Base-by-base conservation (phyloP, 2,329 filamentous ascomycete species). In the Penicillium sp. region DNA sequence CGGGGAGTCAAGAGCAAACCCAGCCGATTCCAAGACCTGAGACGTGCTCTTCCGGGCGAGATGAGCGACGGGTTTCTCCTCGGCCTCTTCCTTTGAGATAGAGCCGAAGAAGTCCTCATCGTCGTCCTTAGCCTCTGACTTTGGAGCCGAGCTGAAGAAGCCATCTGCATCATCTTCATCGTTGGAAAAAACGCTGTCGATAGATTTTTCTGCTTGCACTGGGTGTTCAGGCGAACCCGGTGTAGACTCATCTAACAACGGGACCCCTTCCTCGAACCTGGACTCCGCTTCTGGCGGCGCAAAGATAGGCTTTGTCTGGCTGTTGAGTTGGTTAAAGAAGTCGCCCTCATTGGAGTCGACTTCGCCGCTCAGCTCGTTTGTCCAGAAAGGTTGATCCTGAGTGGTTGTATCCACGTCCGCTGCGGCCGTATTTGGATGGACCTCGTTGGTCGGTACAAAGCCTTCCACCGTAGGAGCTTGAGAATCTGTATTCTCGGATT, bases 1-100 rank as follows among this genome's bases (percentile, higher is more conserved):
- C 3, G 66, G 64, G 10, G 68, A 73, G 49, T 66, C 68, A n/a
- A 68, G 56, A 5, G 65, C 54, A 49, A 72, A 71, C 25, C 80
- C 73, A 60, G 85, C 66, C 1, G 80, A 79, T 27, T 81, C 77
- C 57, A 90, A 75, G 1, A 88, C 87, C 71, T 91, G 85, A 67
- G 82, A 81, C 0, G 89, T 91, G 21, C 86, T 88, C 71, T 91
- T 91, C 55, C 88, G 82, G 63, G 86, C 81, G n/a, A 91, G 56
- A 45, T 70, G 66, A 21, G 60, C 41, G 5, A 61, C 42, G 4
- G 59, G 55, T 10, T 65, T 61, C 21, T 64, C 45, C 21, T 61
- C 56, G 12, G 52, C 19, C 7, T 61, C 52, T 6, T 60, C 23
- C 25, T 66, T 63, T 38, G 60, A 63, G 8, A 64, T 53, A 3